Base-by-base conservation (phyloP, 805 yeast species). In the Saturnispora silvae region DNA sequence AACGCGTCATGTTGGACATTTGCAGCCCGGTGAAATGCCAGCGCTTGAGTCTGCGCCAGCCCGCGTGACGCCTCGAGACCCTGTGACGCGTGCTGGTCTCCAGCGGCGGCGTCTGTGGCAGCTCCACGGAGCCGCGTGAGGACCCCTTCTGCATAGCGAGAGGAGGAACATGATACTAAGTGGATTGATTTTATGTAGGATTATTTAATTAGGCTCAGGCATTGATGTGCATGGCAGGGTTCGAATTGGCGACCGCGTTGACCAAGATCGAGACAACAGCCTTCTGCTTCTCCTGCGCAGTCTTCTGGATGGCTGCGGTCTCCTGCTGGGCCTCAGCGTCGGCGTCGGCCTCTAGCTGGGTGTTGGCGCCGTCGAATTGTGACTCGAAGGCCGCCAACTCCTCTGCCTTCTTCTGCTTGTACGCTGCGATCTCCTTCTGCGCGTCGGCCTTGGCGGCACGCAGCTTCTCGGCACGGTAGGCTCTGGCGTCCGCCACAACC, bases 391-490 rank as follows among this genome's bases (percentile, higher is more conserved):
- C 64, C 55, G 73, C 70, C 61, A 89, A 75, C 62, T 89, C 96
- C 33, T 63, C 65, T 46, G 87, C 96, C 67, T 87, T 89, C 57
- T 77, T 72, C 35, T 68, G 58, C 68, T 83, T 87, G 72, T 92
- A 92, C 40, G 75, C 78, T 47, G 77, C 81, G 51, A 92, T 84
- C 61, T 92, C 98, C 40, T 68, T 64, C 46, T 85, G 81, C 26
- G 98, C 98, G 59, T 92, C 97, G 18, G 79, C 65, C 67, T 86
- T 89, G 37, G 97, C 95, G 33, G 92, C 87, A 73, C 89, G 92
- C 58, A 92, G 71, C 47, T 86, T 81, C 48, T 75, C 79, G 29
- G 92, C 72, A 62, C 95, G 84, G 66, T 80, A 85, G 51, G 78
- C 72, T 69, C 97, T 83, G 18, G 98, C 96, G 57, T 81, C 81